Base-by-base conservation (phyloP, 1,139 yeast species). In the Magnusiomyces suaveolens region DNA sequence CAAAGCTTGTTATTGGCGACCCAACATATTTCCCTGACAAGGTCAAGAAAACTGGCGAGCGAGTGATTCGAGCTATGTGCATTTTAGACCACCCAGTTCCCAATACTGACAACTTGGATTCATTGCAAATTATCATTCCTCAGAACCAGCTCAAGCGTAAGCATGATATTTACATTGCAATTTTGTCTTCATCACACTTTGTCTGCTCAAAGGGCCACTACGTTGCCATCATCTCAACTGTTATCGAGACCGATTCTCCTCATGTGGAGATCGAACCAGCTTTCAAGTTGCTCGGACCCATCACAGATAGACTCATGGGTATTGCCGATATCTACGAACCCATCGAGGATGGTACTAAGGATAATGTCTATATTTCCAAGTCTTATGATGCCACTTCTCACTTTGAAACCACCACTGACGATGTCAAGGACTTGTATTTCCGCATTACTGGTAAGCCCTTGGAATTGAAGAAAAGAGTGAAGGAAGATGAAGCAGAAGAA, bases 11-110 rank as follows among this genome's bases (percentile, higher is more conserved):
- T 46, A 89, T 92, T 74, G 97, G 97, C 39, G 99, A 92, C 69
- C 99, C 99, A 57, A 92, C 98, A 18, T 92, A 92, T 69, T 92
- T 92, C 82, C 97, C 97, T 1, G 87, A 84, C 48, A 84, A 82
- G 71, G 97, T 92, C 57, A 77, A 80, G 68, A 81, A 87, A 69
- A 83, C 92, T 2, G 97, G 96, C 39, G 82, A 84, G 62, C 83
- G 78, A 66, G 96, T 94, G 53, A 89, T 92, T 61, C 82, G 99
- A 69, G 97, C 97, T 56, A 90, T 94, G 78, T 89, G 97, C 69
- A 79, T 92, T 57, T 75, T 94, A 69, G 86, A 90, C 65, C 97
- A 89, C 67, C 95, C 97, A 23, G 78, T 92, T 54, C 87, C 96
- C 52, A 81, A 81, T 67, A 89, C 96, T 24, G 76, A 78, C 61